Conservation (phyloP, 2,329 filamentous ascomycete genomes). For the Botrytis porri region DNA sequence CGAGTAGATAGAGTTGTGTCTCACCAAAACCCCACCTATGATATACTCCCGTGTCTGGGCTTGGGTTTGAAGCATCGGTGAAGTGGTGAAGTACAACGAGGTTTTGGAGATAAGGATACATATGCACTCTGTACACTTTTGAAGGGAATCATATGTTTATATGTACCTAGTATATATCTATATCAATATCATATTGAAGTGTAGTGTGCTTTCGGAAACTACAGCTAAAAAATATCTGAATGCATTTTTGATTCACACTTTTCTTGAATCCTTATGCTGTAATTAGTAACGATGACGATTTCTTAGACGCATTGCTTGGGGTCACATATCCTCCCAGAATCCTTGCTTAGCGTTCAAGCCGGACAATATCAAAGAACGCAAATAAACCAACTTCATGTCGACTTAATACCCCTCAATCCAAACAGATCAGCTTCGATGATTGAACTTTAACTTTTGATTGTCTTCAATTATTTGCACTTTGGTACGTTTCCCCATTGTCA, state of each 20-base stretch:
- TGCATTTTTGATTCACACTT: neutral
- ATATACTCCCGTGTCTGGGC: neutral
- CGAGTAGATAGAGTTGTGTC: neutral
- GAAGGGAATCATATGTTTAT: neutral
- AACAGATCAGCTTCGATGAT: conserved; percentile 28
- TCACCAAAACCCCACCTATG: neutral
- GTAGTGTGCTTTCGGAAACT: neutral
- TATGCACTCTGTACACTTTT: neutral
- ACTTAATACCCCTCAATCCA: conserved; percentile 6
- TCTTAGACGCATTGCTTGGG: neutral
- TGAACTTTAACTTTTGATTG: conserved; percentile 17
- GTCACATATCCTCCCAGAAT: conserved; percentile 2
- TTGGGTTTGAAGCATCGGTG: neutral
- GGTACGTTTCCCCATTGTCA: neutral
- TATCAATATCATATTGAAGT: neutral
- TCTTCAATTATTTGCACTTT: neutral
- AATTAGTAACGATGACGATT: conserved; percentile 22
- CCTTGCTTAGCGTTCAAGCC: conserved; percentile 15
- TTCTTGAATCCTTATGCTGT: conserved; percentile 3
- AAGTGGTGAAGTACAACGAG: neutral
- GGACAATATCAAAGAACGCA: conserved; percentile 12
- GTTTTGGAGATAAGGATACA: neutral
- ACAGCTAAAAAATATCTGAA: neutral
- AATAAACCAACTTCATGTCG: neutral
- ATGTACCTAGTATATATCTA: neutral